Percentiles rank a stretch among this genome's conserved stretches.
Evolutionary conservation across 306 rosid species (phyloP).

Genomic region (Sicyos baderoa): DNA sequence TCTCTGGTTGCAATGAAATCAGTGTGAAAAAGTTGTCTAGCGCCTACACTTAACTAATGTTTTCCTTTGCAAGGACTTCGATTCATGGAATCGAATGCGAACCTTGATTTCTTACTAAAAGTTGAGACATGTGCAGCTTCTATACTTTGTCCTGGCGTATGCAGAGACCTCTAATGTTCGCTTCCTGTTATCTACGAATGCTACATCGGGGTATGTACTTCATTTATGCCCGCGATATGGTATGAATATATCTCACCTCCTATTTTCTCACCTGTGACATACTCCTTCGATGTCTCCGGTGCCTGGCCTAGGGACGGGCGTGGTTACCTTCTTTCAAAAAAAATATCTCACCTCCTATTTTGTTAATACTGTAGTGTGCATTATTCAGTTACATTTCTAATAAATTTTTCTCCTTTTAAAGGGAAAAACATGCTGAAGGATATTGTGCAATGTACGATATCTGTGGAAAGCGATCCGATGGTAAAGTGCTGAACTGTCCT

Average conservation of each 20-base stretch:
- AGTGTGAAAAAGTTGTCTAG: conserved; percentile 4
- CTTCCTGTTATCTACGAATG: conserved; percentile 43
- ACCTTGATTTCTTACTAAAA: conserved; percentile 21
- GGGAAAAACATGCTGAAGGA: conserved; percentile 59
- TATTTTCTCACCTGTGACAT: no score
- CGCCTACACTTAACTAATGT: neutral
- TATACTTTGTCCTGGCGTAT: conserved; percentile 27
- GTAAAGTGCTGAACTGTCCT: conserved; percentile 80
- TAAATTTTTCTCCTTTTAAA: conserved; percentile 19
- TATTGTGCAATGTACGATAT: conserved; percentile 82
- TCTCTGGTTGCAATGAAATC: neutral
- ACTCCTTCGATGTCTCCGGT: no score
- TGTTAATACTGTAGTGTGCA: neutral
- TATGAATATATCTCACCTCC: neutral
- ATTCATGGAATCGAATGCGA: neutral
- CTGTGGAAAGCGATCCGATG: conserved; percentile 78
- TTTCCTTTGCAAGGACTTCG: neutral
- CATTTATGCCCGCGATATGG: no score
- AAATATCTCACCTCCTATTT: neutral
- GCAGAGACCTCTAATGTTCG: conserved; percentile 38
- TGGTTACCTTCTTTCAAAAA: no score
- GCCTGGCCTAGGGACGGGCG: no score
- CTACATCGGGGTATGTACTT: conserved; percentile 24
- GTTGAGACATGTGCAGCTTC: conserved; percentile 40
- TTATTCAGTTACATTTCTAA: neutral